Evolutionary conservation across 352 stramenopile genomes (phyloP).

Genomic region (Lagenidium giganteum): DNA sequence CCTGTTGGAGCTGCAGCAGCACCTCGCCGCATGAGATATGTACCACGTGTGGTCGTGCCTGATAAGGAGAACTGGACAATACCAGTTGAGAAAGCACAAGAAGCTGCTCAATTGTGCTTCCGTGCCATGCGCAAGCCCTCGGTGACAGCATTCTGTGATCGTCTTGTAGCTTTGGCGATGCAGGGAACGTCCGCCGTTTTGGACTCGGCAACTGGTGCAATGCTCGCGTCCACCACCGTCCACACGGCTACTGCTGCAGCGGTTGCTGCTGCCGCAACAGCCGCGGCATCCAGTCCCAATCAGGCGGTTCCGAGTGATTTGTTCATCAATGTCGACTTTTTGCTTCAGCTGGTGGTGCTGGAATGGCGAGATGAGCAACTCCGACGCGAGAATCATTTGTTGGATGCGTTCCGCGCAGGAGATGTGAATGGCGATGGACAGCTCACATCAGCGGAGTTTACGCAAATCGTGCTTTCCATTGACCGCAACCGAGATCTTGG

Average conservation of each 20-base stretch:
- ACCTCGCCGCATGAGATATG: conserved; percentile 43
- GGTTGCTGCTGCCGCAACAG: not conserved
- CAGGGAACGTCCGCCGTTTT: conserved; percentile 26
- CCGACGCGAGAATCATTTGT: conserved; percentile 56
- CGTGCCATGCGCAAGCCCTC: conserved; percentile 64
- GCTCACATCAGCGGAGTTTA: conserved; percentile 72
- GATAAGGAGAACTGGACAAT: conserved; percentile 76
- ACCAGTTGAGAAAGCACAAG: conserved; percentile 55
- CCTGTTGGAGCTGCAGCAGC: not conserved
- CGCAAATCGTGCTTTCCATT: conserved; percentile 74
- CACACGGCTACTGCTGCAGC: conserved; percentile 4
- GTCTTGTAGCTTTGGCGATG: conserved; percentile 33
- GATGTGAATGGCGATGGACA: conserved; percentile 79
- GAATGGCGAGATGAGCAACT: conserved; percentile 71
- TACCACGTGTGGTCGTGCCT: conserved; percentile 41
- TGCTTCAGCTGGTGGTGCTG: conserved; percentile 55
- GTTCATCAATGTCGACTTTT: conserved; percentile 61
- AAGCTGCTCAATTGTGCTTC: conserved; percentile 61
- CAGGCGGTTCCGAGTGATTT: too few species aligned
- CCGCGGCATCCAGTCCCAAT: not conserved
- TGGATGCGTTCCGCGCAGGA: conserved; percentile 68
- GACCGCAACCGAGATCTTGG: conserved; percentile 53
- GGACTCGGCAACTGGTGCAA: not conserved
- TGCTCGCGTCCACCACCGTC: not conserved
- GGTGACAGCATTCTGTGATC: conserved; percentile 56